phyloP scores from a whole-genome alignment of 2,329 filamentous ascomycete genomes.

The Thermoascus crustaceus region DNA sequence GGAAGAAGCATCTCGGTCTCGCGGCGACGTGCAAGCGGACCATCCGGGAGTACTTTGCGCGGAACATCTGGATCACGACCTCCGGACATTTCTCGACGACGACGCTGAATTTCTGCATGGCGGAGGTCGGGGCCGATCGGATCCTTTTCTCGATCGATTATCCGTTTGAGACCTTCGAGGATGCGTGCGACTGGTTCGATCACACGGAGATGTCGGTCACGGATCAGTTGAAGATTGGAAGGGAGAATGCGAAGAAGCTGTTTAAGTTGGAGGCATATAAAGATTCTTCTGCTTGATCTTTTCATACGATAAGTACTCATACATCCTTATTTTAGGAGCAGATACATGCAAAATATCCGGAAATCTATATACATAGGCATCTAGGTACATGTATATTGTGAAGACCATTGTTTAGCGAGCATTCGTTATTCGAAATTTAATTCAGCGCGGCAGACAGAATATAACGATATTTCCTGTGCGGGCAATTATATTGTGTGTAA shows the following conservation, averaged over 20 bases:
- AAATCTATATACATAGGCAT: too few species aligned
- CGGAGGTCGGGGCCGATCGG: slow-evolving; percentile 31
- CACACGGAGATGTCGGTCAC: slow-evolving; percentile 28
- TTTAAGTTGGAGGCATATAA: slow-evolving; percentile 30
- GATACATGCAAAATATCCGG: too few species aligned
- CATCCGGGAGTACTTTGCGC: slow-evolving; percentile 36
- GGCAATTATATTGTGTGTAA: too few species aligned
- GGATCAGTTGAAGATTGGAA: slow-evolving; percentile 36
- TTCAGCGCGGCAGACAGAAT: too few species aligned
- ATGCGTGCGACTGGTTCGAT: slow-evolving; percentile 40
- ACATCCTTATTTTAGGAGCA: too few species aligned
- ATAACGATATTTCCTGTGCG: too few species aligned
- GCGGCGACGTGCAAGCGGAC: slow-evolving; percentile 36
- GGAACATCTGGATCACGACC: slow-evolving; percentile 37
- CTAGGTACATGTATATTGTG: too few species aligned
- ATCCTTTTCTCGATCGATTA: slow-evolving; percentile 37
- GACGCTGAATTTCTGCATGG: slow-evolving; percentile 32
- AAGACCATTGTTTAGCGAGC: too few species aligned
- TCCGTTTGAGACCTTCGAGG: slow-evolving; percentile 32
- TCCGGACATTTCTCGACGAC: slow-evolving; percentile 34
- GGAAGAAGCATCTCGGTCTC: slow-evolving; percentile 29
- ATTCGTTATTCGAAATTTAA: too few species aligned
- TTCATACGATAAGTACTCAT: too few species aligned
- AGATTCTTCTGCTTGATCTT: slow-evolving; percentile 19
- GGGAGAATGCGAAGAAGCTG: slow-evolving; percentile 40